Evolutionary conservation across 148 eudicot genomes (phyloP).

Genomic region (Dysphania ambrosioides): DNA sequence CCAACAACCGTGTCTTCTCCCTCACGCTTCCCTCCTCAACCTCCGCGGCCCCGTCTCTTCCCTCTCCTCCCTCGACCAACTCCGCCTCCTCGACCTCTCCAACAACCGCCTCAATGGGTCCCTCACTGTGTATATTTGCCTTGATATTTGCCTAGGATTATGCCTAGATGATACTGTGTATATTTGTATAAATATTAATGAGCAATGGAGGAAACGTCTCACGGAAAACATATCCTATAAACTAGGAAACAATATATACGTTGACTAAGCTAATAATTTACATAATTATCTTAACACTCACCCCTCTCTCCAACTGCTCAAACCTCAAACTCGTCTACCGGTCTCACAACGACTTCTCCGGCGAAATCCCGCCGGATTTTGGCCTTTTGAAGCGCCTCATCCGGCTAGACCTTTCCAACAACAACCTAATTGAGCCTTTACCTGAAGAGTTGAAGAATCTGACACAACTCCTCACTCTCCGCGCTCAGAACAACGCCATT

Average conservation of each 20-base stretch:
- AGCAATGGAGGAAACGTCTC: too few species aligned
- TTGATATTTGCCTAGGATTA: too few species aligned
- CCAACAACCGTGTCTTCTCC: conserved; percentile 44
- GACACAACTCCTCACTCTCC: conserved; percentile 52
- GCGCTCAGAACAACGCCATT: conserved; percentile 65
- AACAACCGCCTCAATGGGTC: conserved; percentile 81
- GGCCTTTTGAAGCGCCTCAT: conserved; percentile 47
- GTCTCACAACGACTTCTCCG: conserved; percentile 73
- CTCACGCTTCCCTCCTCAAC: conserved; percentile 60
- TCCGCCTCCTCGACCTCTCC: conserved; percentile 76
- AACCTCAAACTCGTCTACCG: conserved; percentile 70
- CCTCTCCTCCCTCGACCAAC: conserved; percentile 67
- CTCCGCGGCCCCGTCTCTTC: conserved; percentile 75
- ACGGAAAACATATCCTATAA: too few species aligned
- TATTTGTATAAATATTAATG: too few species aligned
- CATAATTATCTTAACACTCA: too few species aligned
- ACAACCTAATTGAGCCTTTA: conserved; percentile 60
- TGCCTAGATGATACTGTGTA: too few species aligned
- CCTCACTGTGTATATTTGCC: too few species aligned
- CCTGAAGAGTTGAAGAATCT: conserved; percentile 45
- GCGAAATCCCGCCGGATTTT: conserved; percentile 45
- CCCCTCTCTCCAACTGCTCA: conserved; percentile 38
- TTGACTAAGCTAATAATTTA: too few species aligned
- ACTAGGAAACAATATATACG: too few species aligned
- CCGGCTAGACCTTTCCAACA: conserved; percentile 68